A percentile compares a stretch with the other conserved stretches of the same genome.
Conservation (phyloP, 2,329 filamentous ascomycete species). For the Magnaporthiopsis rhizophila region DNA sequence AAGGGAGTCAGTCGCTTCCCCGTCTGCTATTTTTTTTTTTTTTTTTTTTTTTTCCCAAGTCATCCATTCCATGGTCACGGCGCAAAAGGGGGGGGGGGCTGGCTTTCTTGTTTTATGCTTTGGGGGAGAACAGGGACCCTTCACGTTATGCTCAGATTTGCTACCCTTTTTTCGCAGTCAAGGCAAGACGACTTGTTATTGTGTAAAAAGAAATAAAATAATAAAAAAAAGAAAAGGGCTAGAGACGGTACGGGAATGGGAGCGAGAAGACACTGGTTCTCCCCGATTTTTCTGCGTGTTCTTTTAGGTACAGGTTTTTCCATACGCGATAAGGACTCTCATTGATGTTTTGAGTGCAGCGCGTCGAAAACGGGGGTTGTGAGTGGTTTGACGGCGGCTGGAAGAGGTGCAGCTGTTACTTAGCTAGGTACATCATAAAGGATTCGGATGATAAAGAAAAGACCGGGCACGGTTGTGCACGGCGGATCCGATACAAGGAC, state of each 20-base stretch:
- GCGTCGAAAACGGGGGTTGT: not conserved
- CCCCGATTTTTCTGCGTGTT: not conserved
- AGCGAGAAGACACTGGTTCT: not conserved
- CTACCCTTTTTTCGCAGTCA: not conserved
- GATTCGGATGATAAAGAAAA: too few relatives aligned
- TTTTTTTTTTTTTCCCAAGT: not conserved
- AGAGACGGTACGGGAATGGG: not conserved
- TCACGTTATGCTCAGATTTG: not conserved
- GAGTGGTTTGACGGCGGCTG: too few relatives aligned
- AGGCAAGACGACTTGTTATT: not conserved
- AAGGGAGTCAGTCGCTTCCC: not conserved
- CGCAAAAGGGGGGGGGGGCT: not conserved
- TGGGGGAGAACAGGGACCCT: not conserved
- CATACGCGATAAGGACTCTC: not conserved
- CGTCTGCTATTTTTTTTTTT: not conserved
- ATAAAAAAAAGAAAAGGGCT: not conserved
- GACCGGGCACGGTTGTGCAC: not conserved
- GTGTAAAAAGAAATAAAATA: not conserved
- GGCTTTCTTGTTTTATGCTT: not conserved
- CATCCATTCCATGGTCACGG: not conserved
- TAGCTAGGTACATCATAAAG: too few relatives aligned
- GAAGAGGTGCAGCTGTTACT: too few relatives aligned
- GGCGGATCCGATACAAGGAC: not conserved
- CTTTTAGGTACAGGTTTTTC: not conserved
- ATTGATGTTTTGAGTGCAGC: not conserved